Evolutionary conservation across 345 rosid species (phyloP).

Genomic region (Eucalyptus dawsonii): DNA sequence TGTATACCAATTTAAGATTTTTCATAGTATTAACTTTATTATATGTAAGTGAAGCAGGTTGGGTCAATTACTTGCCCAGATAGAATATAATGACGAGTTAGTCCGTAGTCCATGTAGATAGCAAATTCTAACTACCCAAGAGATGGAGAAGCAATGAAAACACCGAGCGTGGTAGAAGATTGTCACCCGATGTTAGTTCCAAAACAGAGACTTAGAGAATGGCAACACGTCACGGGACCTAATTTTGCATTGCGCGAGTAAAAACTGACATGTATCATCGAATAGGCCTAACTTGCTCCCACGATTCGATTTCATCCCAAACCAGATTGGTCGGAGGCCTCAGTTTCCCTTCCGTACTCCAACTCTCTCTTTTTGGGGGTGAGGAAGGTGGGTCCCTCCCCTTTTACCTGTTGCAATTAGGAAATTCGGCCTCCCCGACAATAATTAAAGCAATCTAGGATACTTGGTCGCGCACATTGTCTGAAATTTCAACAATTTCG

Average conservation of each 20-base stretch:
- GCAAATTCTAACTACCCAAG: too few species aligned
- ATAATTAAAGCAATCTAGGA: background rate
- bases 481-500: background rate
- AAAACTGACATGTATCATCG: background rate
- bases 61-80: background rate
- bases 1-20: rapidly evolving
- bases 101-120: background rate
- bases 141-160: too few species aligned
- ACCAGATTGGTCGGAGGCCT: background rate
- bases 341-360: background rate
- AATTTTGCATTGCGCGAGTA: background rate
- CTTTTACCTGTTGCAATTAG: background rate
- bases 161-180: too few species aligned
- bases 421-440: background rate
- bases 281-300: background rate
- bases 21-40: too few species aligned
- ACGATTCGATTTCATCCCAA: background rate
- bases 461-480: background rate
- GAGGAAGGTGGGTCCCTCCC: background rate
- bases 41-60: background rate
- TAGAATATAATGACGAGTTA: background rate
- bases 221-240: background rate
- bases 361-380: background rate
- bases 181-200: background rate
- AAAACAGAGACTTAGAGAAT: background rate